A percentile compares a stretch with the other conserved stretches of the same genome.
Evolutionary conservation across 768 basidiomycete species (phyloP).

Genomic region (Tulasnella sp.): DNA sequence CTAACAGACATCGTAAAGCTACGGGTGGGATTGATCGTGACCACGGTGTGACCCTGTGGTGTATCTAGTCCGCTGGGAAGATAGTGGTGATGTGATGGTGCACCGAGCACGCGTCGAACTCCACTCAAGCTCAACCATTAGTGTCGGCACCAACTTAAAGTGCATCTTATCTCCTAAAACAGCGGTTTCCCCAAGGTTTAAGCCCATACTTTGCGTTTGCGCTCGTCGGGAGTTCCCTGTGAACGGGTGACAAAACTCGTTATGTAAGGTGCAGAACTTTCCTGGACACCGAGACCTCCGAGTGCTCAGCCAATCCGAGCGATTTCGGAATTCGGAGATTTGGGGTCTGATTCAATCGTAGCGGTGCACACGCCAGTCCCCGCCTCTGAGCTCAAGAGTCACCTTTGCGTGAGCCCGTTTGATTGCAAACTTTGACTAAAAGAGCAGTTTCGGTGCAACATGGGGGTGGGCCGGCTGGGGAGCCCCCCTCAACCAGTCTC

Average conservation of each 20-base stretch:
- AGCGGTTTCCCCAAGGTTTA: too few relatives aligned
- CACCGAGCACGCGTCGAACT: too few relatives aligned
- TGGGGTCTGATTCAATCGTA: neutral
- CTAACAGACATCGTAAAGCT: too few relatives aligned
- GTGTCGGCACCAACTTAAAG: neutral
- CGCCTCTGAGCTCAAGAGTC: too few relatives aligned
- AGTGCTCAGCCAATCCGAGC: neutral
- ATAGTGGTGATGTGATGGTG: neutral
- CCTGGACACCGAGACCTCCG: neutral
- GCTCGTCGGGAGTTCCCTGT: neutral
- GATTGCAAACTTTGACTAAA: too few relatives aligned
- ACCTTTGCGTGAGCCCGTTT: too few relatives aligned
- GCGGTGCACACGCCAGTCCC: too few relatives aligned
- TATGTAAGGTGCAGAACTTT: neutral
- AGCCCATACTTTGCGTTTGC: neutral
- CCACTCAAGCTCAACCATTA: too few relatives aligned
- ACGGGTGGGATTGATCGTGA: neutral
- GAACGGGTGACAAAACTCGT: neutral
- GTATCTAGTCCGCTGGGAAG: neutral
- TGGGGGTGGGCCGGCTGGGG: too few relatives aligned
- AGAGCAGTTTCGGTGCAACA: too few relatives aligned
- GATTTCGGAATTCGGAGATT: neutral
- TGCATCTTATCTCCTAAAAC: too few relatives aligned
- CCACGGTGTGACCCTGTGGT: neutral
- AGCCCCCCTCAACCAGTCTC: too few relatives aligned